Evolutionary conservation across 495 filamentous ascomycete species (phyloP).

Genomic region (Hypoxylon cercidicola): DNA sequence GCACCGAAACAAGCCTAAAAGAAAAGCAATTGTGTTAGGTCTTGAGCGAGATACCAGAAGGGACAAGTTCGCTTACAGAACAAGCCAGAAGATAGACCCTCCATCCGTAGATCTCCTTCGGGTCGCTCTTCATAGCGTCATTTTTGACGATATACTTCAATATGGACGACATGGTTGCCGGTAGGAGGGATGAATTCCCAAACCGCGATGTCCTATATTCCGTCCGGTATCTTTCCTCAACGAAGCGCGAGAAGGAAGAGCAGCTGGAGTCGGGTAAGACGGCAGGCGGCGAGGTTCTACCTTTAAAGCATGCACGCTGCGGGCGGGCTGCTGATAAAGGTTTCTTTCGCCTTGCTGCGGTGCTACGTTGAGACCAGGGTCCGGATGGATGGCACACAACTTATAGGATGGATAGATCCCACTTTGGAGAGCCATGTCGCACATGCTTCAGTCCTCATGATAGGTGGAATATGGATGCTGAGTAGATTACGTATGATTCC

Average conservation of each 20-base stretch:
- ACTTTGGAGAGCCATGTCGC: conserved; percentile 2
- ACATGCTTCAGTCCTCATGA: conserved; percentile 17
- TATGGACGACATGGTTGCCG: conserved; percentile 48
- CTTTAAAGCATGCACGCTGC: conserved; percentile 35
- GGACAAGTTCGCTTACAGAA: conserved; percentile 61
- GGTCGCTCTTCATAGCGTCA: conserved; percentile 79
- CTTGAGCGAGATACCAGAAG: background rate
- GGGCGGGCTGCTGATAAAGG: conserved; percentile 31
- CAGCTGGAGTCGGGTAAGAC: conserved; percentile 10
- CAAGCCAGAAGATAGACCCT: conserved; percentile 74
- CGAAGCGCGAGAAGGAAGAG: conserved; percentile 23
- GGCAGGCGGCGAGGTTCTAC: conserved; percentile 27
- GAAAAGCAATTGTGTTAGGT: conserved; percentile 26
- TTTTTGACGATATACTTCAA: conserved; percentile 77
- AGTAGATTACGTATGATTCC: conserved; percentile 37
- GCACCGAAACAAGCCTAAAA: conserved; percentile 77
- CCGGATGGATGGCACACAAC: conserved; percentile 14
- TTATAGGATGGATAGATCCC: conserved; percentile 21
- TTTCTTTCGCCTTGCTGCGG: conserved; percentile 32
- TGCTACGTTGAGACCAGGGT: conserved; percentile 36
- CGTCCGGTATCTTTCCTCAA: conserved; percentile 4
- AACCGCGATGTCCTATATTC: conserved; percentile 12
- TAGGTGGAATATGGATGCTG: conserved; percentile 35
- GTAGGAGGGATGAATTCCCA: conserved; percentile 28
- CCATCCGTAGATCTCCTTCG: conserved; percentile 83